Percentiles rank a stretch among this genome's conserved stretches.
These are phyloP conservation scores for Penicillium maclennaniae DNA, from an alignment of 495 filamentous ascomycete genomes.

Conservation along the genomic window DNA sequence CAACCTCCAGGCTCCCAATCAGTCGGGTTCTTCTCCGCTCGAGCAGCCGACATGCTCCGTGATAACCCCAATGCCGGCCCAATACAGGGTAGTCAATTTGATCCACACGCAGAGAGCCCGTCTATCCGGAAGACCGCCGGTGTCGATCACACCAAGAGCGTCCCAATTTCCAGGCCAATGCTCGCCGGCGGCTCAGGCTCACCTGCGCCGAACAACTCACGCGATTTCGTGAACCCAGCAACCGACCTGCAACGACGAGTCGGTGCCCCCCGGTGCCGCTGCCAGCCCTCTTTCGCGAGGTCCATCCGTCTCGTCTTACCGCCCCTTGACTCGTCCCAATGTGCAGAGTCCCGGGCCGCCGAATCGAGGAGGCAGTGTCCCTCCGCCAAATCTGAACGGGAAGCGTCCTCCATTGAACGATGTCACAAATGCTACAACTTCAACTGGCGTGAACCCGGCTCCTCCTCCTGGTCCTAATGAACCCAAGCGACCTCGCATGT, in stretches of 20 bases:
- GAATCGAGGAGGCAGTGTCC: conserved; percentile 20
- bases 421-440: conserved; percentile 44
- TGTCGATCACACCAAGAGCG: conserved; percentile 74
- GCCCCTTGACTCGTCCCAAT: conserved; percentile 42
- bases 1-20: conserved; percentile 35
- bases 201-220: conserved; percentile 20
- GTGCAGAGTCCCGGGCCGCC: conserved; percentile 13
- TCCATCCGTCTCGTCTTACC: conserved; percentile 40
- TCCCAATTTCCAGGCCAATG: conserved; percentile 55
- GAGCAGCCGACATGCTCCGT: conserved; percentile 54
- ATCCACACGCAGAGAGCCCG: conserved; percentile 78
- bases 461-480: conserved; percentile 25
- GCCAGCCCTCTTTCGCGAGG: conserved; percentile 38
- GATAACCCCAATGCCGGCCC: conserved; percentile 43
- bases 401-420: conserved; percentile 50
- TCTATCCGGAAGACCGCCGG: conserved; percentile 86
- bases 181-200: conserved; percentile 26
- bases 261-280: conserved; percentile 55
- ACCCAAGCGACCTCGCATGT: conserved; percentile 33
- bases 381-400: conserved; percentile 35
- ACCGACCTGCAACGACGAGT: conserved; percentile 65
- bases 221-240: conserved; percentile 65
- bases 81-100: conserved; percentile 59
- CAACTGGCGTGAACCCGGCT: conserved; percentile 15
- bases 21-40: conserved; percentile 73